A percentile compares a stretch with the other conserved stretches of the same genome.
phyloP scores from a whole-genome alignment of 1,139 yeast species.

The Pichia cactophila region DNA sequence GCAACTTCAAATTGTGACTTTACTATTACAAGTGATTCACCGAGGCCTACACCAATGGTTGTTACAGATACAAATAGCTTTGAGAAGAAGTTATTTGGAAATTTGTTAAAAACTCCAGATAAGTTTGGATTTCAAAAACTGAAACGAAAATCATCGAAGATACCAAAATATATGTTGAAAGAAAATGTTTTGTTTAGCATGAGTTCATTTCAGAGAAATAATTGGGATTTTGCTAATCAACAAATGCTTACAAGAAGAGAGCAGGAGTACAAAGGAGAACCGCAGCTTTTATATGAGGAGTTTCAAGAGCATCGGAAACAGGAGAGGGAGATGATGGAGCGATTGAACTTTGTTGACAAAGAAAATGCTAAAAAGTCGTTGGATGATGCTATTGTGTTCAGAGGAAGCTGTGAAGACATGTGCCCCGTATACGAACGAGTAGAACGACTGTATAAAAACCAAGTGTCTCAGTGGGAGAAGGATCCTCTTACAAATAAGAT shows the following conservation, averaged over 20 bases:
- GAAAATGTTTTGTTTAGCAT: constrained; percentile 26
- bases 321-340: constrained; percentile 78
- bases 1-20: neutral
- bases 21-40: neutral
- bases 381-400: constrained; percentile 78
- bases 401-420: constrained; percentile 89
- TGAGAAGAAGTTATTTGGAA: constrained; percentile 25
- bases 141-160: constrained; percentile 13
- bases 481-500: constrained; percentile 60
- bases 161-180: constrained; percentile 26
- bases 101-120: constrained; percentile 22
- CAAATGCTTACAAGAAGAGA: constrained; percentile 39
- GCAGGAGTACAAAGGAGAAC: constrained; percentile 31
- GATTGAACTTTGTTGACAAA: constrained; percentile 75
- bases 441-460: constrained; percentile 80
- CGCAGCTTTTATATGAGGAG: constrained; percentile 46
- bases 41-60: neutral
- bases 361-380: constrained; percentile 77
- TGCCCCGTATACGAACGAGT: constrained; percentile 92
- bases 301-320: constrained; percentile 67
- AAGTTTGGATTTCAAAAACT: constrained; percentile 22
- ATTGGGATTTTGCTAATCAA: constrained; percentile 56
- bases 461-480: constrained; percentile 72
- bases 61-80: constrained; percentile 11
- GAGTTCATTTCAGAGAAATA: constrained; percentile 29